These are phyloP conservation scores for Lachancea meyersii DNA, from an alignment of 805 yeast species.

Conservation along the genomic window DNA sequence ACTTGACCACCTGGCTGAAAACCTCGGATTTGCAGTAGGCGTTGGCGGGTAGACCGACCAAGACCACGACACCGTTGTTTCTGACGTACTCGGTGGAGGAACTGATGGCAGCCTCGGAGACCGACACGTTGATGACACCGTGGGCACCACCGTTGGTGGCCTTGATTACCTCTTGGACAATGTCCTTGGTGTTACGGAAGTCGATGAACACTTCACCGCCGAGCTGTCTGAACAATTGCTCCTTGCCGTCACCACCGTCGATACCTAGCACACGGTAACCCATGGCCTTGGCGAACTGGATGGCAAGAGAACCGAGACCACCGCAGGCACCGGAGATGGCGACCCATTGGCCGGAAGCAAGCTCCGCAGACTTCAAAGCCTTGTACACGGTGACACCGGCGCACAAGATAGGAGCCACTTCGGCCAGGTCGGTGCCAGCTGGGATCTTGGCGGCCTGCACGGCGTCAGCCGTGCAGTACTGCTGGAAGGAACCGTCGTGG, in stretches of 20 bases:
- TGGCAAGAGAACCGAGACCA: conserved; percentile 69
- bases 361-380: conserved; percentile 74
- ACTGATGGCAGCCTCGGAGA: conserved; percentile 59
- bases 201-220: conserved; percentile 65
- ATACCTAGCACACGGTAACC: conserved; percentile 66
- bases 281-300: conserved; percentile 74
- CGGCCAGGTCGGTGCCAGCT: conserved; percentile 65
- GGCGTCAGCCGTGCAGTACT: conserved; percentile 84
- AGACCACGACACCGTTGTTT: conserved; percentile 62
- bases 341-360: conserved; percentile 68
- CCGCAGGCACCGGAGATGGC: conserved; percentile 77
- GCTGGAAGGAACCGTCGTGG: conserved; percentile 87
- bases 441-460: conserved; percentile 81
- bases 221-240: conserved; percentile 44
- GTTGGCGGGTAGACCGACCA: conserved; percentile 75
- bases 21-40: conserved; percentile 67
- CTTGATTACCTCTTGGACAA: conserved; percentile 47
- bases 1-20: conserved; percentile 66
- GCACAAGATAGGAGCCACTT: conserved; percentile 75
- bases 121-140: conserved; percentile 71
- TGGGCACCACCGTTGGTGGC: conserved; percentile 72
- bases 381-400: conserved; percentile 91
- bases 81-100: conserved; percentile 56
- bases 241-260: conserved; percentile 65
- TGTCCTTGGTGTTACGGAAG: conserved; percentile 49